Evolutionary conservation across 257 asterid genomes (phyloP), one percentile per base, ranked within the genome.

Genomic region (Paulownia fortunei): DNA sequence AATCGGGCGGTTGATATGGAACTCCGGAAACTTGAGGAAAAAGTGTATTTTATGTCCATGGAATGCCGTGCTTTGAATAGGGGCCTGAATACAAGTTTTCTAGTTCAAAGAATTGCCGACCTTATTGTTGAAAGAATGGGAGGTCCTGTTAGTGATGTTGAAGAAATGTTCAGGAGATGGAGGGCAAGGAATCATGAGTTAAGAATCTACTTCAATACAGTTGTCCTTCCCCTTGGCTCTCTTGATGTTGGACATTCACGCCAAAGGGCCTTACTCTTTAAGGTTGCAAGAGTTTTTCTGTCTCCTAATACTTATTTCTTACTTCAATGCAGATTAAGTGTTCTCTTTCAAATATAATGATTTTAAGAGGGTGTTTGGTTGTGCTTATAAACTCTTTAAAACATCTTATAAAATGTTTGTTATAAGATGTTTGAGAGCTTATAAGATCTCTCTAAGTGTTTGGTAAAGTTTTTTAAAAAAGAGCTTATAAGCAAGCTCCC

Each of bases 231-330:
- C 68, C 97, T 96, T 82, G 98, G 98, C 78, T 86, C 89, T 82
- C 97, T 96, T 69, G 97, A 93, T 85, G 82, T 94, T 76, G 99
- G 99, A 72, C 95, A 92, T 83, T 96, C 99, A 11, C 98, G 99
- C 82, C 99, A 96, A 80, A 92, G 98, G 88, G 98, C 99, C 76
- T 87, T 96, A 74, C 97, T 96, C 37, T 96, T 96, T 85, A 96
- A 96, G 99, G 99, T 96, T 74, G 85, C 74, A 69, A 82, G 73
- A 70, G 47, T 65, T 59, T 68, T 66, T 70, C 73, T 26, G 69
- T 76, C 77, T 42, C 72, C 26, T 63, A 24, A 2, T 36, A 54
- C 72, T 82, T 76, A 23, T 62, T 30, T 76, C 52, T 69, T 74
- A 65, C 23, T 59, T 30, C 30, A 27, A 55, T 55, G 54, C 32